These are phyloP conservation scores for Mycena rebaudengoi DNA, from an alignment of 768 basidiomycete species.

Conservation along the genomic window DNA sequence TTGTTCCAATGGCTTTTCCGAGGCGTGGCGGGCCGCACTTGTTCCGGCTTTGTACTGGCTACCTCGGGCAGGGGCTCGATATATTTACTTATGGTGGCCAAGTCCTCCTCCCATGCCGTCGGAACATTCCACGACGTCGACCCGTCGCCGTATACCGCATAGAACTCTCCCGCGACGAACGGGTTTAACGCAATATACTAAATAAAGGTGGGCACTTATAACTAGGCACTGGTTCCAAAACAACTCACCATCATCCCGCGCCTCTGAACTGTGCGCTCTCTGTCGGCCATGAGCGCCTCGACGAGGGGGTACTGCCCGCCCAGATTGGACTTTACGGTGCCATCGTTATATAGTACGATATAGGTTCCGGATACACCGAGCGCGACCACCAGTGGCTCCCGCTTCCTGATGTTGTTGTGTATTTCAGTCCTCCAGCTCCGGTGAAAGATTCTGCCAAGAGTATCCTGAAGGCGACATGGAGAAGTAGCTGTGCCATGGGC, in stretches of 20 bases:
- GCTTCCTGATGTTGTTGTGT: slow-evolving; percentile 5
- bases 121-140: slow-evolving; percentile 7
- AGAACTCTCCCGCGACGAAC: background rate
- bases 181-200: slow-evolving; percentile 11
- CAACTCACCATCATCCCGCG: background rate
- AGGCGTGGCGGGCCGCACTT: too few species aligned
- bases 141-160: slow-evolving; percentile 9
- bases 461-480: slow-evolving; percentile 3
- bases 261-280: background rate
- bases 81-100: slow-evolving; percentile 1
- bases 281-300: background rate
- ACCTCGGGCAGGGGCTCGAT: too few species aligned
- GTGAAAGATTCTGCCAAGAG: slow-evolving; percentile 14
- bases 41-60: too few species aligned
- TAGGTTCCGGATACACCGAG: slow-evolving; percentile 11
- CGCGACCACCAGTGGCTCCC: slow-evolving; percentile 1
- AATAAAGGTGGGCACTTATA: background rate
- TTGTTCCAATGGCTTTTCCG: too few species aligned
- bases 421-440: slow-evolving; percentile 4
- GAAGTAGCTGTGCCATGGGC: slow-evolving; percentile 17
- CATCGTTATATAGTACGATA: slow-evolving; percentile 12
- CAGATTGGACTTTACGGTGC: background rate
- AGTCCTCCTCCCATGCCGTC: background rate
- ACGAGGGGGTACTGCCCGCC: slow-evolving; percentile 4
- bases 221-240: too few species aligned